Evolutionary conservation across 2,329 filamentous ascomycete species (phyloP), one percentile per base, ranked within the genome.

Genomic region (Cytospora mali): DNA sequence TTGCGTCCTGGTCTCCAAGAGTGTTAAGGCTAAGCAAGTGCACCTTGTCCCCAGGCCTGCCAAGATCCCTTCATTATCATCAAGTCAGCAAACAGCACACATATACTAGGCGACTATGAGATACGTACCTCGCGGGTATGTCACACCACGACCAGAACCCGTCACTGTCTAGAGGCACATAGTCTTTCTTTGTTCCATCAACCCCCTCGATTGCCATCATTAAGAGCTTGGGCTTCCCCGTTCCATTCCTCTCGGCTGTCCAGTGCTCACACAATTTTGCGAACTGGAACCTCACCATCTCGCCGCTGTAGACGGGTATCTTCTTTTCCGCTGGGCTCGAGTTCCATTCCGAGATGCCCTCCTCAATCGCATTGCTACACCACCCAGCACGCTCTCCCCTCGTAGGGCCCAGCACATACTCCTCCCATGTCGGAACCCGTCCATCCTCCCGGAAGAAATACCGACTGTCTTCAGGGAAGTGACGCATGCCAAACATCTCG

Each of bases 131-230:
- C 1, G 86, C 81, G 28, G 82, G 79, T 4, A 97, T 83, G 75
- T 97, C 94, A 1, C 87, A 76, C 87, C 91, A 96, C 85, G 90
- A 96, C 76, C 88, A 87, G 71, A 84, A 89, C 16, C 90, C 91
- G 64, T 94, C 90, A n/a, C 85, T 89, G 55, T 91, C 84, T 60
- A 97, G 85, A 0, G 90, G 85, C 1, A 94, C 76, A 60, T 85
- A 81, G 50, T 93, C 86, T 11, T 89, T 84, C 56, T 88, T 85
- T 9, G 84, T 78, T 0, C 90, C 91, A 68, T 92, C 87, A 4
- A 82, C 69, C 0, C 87, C 89, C 28, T 88, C 80, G 29, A 92
- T 82, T 61, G 82, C 82, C 21, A 97, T 77, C 61, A 96, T 78
- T 55, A 95, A 76, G 70, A 94, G 86, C 51, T 93, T 77, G 62